Conservation (phyloP, 148 eudicot genomes). For the Gaultheria prostrata region DNA sequence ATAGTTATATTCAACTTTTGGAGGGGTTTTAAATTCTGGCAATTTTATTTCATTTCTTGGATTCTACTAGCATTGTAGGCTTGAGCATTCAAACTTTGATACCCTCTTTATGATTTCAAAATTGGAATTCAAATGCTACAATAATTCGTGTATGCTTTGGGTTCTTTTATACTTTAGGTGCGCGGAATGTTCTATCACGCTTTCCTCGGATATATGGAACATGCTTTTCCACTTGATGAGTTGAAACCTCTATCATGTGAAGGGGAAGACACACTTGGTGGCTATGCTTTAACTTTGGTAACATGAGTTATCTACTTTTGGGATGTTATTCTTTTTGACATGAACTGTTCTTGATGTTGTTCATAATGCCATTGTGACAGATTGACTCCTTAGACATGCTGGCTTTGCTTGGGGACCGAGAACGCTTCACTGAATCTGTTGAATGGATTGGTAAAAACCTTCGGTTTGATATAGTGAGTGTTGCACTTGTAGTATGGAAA, state of each 20-base stretch:
- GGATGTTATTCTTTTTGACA: neutral
- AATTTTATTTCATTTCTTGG: neutral
- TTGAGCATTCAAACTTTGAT: neutral
- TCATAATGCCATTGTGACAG: conserved; percentile 34
- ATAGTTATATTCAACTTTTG: neutral
- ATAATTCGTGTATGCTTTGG: conserved; percentile 22
- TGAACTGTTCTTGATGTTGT: neutral
- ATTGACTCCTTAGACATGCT: conserved; percentile 91
- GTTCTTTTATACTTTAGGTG: conserved; percentile 29
- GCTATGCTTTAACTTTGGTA: conserved; percentile 96
- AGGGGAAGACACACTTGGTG: conserved; percentile 97
- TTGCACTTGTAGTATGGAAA: conserved; percentile 19
- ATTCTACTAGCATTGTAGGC: neutral
- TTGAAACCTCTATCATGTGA: conserved; percentile 81
- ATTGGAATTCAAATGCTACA: neutral
- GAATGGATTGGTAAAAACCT: conserved; percentile 98
- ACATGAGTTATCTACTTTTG: conserved; percentile 11
- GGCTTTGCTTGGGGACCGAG: conserved; percentile 87
- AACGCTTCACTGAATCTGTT: conserved; percentile 71
- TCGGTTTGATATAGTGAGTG: conserved; percentile 95
- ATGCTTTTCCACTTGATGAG: conserved; percentile 97
- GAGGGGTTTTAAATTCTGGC: neutral
- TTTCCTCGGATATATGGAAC: conserved; percentile 90
- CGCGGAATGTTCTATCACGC: conserved; percentile 96
- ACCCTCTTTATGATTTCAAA: neutral